phyloP scores from a whole-genome alignment of 345 rosid genomes.

The Pugionium dolabratum region DNA sequence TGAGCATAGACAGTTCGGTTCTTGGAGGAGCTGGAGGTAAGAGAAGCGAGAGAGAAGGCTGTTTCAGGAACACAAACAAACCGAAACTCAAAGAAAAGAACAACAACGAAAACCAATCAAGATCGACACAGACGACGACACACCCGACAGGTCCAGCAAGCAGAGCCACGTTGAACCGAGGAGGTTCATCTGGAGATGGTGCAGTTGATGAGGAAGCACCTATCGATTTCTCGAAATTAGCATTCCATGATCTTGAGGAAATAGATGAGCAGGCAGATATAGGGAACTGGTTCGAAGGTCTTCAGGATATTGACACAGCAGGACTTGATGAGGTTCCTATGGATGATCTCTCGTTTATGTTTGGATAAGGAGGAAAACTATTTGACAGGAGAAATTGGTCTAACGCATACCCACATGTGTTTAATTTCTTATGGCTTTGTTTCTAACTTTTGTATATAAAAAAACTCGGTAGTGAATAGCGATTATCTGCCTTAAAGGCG shows the following conservation, averaged over 20 bases:
- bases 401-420: conserved; percentile 4
- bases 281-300: conserved; percentile 64
- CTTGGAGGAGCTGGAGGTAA: conserved; percentile 54
- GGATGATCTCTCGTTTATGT: conserved; percentile 72
- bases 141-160: conserved; percentile 42
- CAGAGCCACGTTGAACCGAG: conserved; percentile 38
- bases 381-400: conserved; percentile 23
- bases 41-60: conserved; percentile 57
- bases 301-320: conserved; percentile 69
- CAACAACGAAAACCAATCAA: conserved; percentile 41
- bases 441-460: conserved; percentile 22
- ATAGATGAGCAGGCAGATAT: conserved; percentile 64
- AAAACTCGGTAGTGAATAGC: conserved; percentile 25
- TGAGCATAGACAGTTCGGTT: conserved; percentile 48
- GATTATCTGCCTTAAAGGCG: conserved; percentile 18
- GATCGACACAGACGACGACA: conserved; percentile 42
- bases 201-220: conserved; percentile 47
- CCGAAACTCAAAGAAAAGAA: conserved; percentile 63
- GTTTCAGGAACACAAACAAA: conserved; percentile 48
- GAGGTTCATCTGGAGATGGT: conserved; percentile 40
- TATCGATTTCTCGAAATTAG: conserved; percentile 51
- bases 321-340: conserved; percentile 88
- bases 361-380: conserved; percentile 25
- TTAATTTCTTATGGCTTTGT: conserved; percentile 17
- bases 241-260: conserved; percentile 56